Evolutionary conservation across 345 rosid species (phyloP).

Genomic region (Arabis alpina): DNA sequence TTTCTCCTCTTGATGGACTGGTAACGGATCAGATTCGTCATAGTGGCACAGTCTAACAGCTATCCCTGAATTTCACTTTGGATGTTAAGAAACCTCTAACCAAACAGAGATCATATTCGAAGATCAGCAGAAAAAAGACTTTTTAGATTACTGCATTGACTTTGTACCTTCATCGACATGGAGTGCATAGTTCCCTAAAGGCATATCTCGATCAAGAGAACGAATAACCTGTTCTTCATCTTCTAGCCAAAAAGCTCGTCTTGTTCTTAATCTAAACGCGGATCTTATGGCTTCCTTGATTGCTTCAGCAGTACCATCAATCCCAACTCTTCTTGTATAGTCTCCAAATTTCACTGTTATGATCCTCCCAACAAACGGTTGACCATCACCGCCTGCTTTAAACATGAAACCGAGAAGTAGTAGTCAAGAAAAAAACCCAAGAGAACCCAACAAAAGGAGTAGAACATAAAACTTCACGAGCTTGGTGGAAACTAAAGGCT

Average conservation of each 20-base stretch:
- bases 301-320: slow-evolving; percentile 85
- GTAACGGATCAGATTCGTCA: slow-evolving; percentile 74
- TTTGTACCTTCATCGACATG: slow-evolving; percentile 87
- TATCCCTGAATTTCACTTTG: slow-evolving; percentile 51
- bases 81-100: slow-evolving; percentile 1
- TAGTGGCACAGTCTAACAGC: slow-evolving; percentile 75
- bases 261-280: slow-evolving; percentile 79
- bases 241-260: slow-evolving; percentile 95
- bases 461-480: no score
- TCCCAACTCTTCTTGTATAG: slow-evolving; percentile 81
- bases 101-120: slow-evolving; percentile 18
- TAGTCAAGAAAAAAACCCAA: no score
- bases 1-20: slow-evolving; percentile 78
- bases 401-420: no score
- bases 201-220: slow-evolving; percentile 90
- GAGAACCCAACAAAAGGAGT: no score
- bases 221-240: slow-evolving; percentile 91
- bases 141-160: no score
- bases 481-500: no score
- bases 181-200: slow-evolving; percentile 80
- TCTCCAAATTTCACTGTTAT: slow-evolving; percentile 40
- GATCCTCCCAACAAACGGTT: slow-evolving; percentile 35
- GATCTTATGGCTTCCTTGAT: slow-evolving; percentile 86
- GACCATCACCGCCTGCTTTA: slow-evolving; percentile 52
- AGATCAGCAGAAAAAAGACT: no score